Evolutionary conservation across 169 alveolate genomes (phyloP).

Genomic region (Eimeria necatrix): DNA sequence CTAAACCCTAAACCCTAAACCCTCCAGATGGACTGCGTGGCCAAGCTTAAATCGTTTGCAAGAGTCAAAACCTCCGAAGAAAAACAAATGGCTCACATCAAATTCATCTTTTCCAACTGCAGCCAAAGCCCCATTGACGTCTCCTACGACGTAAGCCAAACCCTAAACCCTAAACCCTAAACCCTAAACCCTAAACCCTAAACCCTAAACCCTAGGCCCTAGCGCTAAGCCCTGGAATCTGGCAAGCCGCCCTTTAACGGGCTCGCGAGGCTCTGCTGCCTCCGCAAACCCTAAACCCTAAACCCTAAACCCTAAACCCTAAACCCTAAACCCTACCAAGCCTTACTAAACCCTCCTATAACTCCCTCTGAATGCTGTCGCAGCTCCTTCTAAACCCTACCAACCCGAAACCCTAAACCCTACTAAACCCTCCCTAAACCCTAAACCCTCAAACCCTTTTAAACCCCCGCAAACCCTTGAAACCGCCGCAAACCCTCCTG

Average conservation of each 20-base stretch:
- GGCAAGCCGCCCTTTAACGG: too few relatives aligned
- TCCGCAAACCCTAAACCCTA: too few relatives aligned
- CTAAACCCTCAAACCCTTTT: not conserved
- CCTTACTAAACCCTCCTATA: too few relatives aligned
- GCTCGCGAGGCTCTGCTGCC: too few relatives aligned
- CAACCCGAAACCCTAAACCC: too few relatives aligned
- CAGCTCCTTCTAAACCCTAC: too few relatives aligned
- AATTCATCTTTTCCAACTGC: slow-evolving; percentile 28
- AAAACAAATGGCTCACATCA: not conserved
- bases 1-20: too few relatives aligned
- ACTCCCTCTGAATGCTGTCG: too few relatives aligned
- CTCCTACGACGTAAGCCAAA: slow-evolving; percentile 19
- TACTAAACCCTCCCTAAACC: too few relatives aligned
- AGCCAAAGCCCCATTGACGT: slow-evolving; percentile 13
- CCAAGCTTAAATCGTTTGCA: not conserved
- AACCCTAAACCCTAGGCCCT: not conserved
- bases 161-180: not conserved
- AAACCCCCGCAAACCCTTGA: not conserved
- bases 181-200: not conserved
- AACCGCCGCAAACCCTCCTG: not conserved
- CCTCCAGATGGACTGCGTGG: not conserved
- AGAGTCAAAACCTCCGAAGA: not conserved
- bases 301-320: too few relatives aligned
- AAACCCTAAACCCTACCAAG: too few relatives aligned
- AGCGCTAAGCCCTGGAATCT: not conserved